Evolutionary conservation across 1,139 yeast species (phyloP), one percentile per base, ranked within the genome.

Genomic region (Pichia sp.): DNA sequence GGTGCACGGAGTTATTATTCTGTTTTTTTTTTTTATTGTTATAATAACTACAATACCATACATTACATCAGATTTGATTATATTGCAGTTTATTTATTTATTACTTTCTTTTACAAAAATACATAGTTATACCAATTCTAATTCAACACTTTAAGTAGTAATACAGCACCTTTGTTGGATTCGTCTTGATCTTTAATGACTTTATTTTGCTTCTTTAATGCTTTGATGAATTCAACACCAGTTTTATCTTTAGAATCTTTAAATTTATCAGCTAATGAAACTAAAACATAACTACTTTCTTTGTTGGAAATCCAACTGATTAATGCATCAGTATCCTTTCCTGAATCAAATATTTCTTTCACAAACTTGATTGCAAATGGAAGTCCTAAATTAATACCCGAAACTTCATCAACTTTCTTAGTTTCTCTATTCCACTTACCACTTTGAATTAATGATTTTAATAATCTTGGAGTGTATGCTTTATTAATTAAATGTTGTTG

Each of bases 381-480:
- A n/a, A 66, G 63, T 26, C 95, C 95, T 29, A 82, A 41, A n/a
- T 56, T 73, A 12, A 56, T 50, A 30, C 78, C 74, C 37, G 70
- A 69, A 23, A 73, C 61, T 41, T 70, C 71, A 32, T 67, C 75
- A 30, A 78, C 64, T 42, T 65, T 66, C 56, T 74, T 74, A 52
- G 78, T 76, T 59, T 77, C 78, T 58, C 74, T 76, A 55, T 78
- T 71, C 77, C 89, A 89, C 59, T 76, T 79, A 62, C 90, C 86
- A 64, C 95, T 94, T 65, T 87, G 95, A 51, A 87, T 82, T 58
- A 90, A 70, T 4, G 87, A 71, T 64, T 89, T 84, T 54, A 90
- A 68, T 36, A 85, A 70, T 68, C 97, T 81, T 7, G 89, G 76
- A 25, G 87, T 75, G 60, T 83, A 83, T 48, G 95, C 85, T 59